These are phyloP conservation scores for Dichomitus squalens DNA, from an alignment of 1,284 basidiomycete species.

Conservation along the genomic window DNA sequence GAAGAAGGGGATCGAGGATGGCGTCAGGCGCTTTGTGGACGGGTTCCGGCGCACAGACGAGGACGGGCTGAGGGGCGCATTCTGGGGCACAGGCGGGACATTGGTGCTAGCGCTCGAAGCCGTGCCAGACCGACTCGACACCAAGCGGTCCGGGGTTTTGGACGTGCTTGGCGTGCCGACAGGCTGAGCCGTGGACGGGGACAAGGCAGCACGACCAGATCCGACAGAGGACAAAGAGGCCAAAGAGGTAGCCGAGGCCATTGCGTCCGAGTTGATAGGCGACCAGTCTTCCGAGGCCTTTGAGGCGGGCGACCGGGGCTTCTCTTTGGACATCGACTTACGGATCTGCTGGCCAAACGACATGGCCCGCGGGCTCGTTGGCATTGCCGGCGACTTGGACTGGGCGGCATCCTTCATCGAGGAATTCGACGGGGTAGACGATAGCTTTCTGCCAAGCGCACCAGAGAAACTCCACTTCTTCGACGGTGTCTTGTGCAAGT, in stretches of 20 bases:
- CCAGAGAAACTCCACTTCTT: slow-evolving; percentile 98
- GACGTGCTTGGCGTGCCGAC: slow-evolving; percentile 30
- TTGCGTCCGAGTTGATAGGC: slow-evolving; percentile 68
- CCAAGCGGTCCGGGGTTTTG: slow-evolving; percentile 60
- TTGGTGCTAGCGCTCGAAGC: slow-evolving; percentile 73
- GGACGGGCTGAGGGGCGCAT: slow-evolving; percentile 68
- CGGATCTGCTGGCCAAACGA: slow-evolving; percentile 63
- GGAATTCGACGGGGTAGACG: slow-evolving; percentile 65
- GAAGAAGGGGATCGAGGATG: slow-evolving; percentile 96
- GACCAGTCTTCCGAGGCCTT: slow-evolving; percentile 58
- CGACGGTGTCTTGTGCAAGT: slow-evolving; percentile 65
- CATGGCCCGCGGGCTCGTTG: slow-evolving; percentile 64
- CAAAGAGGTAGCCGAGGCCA: slow-evolving; percentile 73
- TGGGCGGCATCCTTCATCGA: slow-evolving; percentile 46
- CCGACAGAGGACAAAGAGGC: slow-evolving; percentile 73
- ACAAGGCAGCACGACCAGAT: slow-evolving; percentile 53
- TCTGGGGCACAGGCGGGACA: slow-evolving; percentile 49
- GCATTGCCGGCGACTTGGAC: slow-evolving; percentile 50
- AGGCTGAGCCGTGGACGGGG: slow-evolving; percentile 36
- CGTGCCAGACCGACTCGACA: slow-evolving; percentile 66
- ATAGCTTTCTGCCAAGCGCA: slow-evolving; percentile 82
- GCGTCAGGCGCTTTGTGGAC: slow-evolving; percentile 84
- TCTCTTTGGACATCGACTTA: slow-evolving; percentile 69
- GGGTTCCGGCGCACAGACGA: slow-evolving; percentile 66
- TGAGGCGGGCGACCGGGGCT: slow-evolving; percentile 45